Percentiles rank a stretch among this genome's conserved stretches.
phyloP scores from a whole-genome alignment of 2,329 filamentous ascomycete genomes.

The Cylindrodendrum hubeiense region DNA sequence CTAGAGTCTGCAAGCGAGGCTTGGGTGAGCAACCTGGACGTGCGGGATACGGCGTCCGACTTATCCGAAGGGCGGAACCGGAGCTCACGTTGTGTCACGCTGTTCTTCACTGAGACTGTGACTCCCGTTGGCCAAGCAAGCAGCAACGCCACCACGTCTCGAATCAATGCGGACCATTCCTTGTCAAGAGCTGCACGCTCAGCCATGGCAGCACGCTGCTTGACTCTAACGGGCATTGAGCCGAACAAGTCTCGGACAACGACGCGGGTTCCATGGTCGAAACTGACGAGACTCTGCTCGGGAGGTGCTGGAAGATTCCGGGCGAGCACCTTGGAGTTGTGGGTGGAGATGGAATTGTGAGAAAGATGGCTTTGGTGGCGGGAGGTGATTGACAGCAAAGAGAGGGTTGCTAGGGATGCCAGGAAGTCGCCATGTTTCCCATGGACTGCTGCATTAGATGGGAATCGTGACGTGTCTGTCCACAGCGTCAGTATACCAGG shows the following conservation, averaged over 20 bases:
- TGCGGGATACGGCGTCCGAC: conserved; percentile 36
- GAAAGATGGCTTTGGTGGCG: conserved; percentile 71
- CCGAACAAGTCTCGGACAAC: conserved; percentile 87
- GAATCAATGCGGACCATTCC: conserved; percentile 75
- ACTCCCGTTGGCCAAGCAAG: conserved; percentile 74
- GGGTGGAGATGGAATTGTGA: conserved; percentile 75
- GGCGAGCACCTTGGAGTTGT: conserved; percentile 75
- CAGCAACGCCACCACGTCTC: conserved; percentile 72
- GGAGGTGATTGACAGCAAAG: conserved; percentile 82
- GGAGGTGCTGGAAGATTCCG: conserved; percentile 72
- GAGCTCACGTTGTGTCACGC: conserved; percentile 50
- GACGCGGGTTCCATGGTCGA: conserved; percentile 79
- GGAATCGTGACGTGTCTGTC: conserved; percentile 83
- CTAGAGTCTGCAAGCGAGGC: conserved; percentile 70
- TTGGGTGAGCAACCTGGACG: conserved; percentile 71
- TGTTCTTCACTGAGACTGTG: conserved; percentile 70
- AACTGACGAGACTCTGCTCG: conserved; percentile 67
- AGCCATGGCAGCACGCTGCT: conserved; percentile 74
- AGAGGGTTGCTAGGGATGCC: conserved; percentile 80
- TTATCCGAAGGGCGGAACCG: conserved; percentile 49
- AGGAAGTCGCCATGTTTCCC: conserved; percentile 82
- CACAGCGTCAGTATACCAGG: conserved; percentile 17
- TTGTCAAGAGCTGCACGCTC: conserved; percentile 66
- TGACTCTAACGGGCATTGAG: conserved; percentile 89
- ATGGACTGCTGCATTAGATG: conserved; percentile 61